phyloP scores from a whole-genome alignment of 2,329 filamentous ascomycete species.

The Chalaropsis thielavioides region DNA sequence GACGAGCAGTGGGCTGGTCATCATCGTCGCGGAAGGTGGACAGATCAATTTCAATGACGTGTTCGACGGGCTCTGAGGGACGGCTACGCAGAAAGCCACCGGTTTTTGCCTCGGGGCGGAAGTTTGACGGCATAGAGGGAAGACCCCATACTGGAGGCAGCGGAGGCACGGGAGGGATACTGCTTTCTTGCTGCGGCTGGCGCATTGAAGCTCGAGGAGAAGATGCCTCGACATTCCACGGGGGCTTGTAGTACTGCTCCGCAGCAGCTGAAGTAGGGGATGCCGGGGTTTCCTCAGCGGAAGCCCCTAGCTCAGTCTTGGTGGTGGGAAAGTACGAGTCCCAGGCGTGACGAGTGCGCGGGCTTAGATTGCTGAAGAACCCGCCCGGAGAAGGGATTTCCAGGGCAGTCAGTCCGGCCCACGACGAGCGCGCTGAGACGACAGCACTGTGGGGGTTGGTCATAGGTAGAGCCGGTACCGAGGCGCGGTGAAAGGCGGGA shows the following conservation, averaged over 20 bases:
- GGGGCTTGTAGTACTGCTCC: slow-evolving; percentile 76
- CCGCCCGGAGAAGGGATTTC: slow-evolving; percentile 84
- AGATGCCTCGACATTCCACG: slow-evolving; percentile 43
- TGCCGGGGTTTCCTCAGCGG: slow-evolving; percentile 37
- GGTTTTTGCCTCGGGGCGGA: not conserved
- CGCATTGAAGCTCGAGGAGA: slow-evolving; percentile 27
- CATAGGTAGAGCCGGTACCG: slow-evolving; percentile 29
- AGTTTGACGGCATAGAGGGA: not conserved
- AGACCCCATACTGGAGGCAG: slow-evolving; percentile 14
- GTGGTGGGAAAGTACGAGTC: slow-evolving; percentile 27
- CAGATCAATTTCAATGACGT: slow-evolving; percentile 19
- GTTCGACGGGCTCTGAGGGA: slow-evolving; percentile 13
- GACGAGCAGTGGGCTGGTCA: slow-evolving; percentile 19
- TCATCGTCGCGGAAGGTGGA: slow-evolving; percentile 19
- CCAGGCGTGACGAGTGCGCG: slow-evolving; percentile 69
- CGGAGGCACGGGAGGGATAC: slow-evolving; percentile 13
- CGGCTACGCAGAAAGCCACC: not conserved
- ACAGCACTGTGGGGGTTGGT: slow-evolving; percentile 18
- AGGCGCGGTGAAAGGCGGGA: slow-evolving; percentile 38
- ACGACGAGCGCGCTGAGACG: slow-evolving; percentile 36
- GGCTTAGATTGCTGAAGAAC: slow-evolving; percentile 77
- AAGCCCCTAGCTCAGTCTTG: slow-evolving; percentile 27
- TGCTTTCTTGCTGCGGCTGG: not conserved
- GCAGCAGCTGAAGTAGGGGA: slow-evolving; percentile 81
- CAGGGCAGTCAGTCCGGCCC: slow-evolving; percentile 61